phyloP scores from a whole-genome alignment of 169 alveolate genomes.

The Perkinsus chesapeaki region DNA sequence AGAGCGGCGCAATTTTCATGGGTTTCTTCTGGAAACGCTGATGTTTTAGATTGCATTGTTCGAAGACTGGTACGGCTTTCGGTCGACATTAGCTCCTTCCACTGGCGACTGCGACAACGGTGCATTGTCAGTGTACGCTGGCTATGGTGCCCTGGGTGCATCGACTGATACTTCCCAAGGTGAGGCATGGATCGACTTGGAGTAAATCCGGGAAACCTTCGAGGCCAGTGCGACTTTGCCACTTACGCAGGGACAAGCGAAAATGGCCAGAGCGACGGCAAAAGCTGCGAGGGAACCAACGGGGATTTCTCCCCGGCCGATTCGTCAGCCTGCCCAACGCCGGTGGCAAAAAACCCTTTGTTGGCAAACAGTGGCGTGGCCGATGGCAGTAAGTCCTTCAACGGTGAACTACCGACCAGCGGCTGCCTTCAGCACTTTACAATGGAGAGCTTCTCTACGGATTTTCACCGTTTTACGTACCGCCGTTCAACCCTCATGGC shows the following conservation, averaged over 20 bases:
- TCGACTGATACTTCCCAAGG: background rate
- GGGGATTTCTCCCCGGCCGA: background rate
- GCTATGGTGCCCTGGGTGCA: background rate
- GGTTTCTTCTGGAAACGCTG: too few species aligned
- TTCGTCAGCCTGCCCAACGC: background rate
- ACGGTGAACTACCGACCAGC: background rate
- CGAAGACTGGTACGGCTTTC: background rate
- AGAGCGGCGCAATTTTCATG: background rate
- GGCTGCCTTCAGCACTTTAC: background rate
- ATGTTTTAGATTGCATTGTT: background rate
- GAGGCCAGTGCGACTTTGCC: background rate
- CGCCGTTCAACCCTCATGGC: background rate
- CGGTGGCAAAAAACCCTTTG: background rate
- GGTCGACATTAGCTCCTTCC: background rate
- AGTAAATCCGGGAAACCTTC: background rate
- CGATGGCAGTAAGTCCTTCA: background rate
- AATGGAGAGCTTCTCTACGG: background rate
- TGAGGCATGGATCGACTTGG: background rate
- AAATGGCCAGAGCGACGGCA: background rate
- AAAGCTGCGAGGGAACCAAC: background rate
- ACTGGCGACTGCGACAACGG: background rate
- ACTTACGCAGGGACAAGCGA: background rate
- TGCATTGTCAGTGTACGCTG: background rate
- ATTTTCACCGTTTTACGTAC: background rate
- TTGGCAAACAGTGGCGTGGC: background rate